Evolutionary conservation across 495 filamentous ascomycete species (phyloP).

Genomic region (Xylaria bambusicola): DNA sequence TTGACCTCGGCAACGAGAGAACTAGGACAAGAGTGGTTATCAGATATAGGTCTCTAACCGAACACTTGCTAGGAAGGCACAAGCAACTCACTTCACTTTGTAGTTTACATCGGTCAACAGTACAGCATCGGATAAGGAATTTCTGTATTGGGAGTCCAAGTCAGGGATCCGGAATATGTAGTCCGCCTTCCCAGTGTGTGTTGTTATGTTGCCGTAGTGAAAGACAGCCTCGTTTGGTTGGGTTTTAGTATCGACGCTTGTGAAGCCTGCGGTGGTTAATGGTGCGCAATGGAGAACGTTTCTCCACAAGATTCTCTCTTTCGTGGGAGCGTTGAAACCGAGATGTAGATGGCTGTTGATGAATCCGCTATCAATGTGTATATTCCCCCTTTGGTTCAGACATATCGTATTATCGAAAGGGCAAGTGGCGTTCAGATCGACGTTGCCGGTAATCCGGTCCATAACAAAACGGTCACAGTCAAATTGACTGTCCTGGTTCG

Average conservation of each 20-base stretch:
- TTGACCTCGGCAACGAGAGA: neutral
- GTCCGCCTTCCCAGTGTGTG: neutral
- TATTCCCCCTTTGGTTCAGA: neutral
- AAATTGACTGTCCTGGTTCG: neutral
- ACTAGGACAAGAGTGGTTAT: neutral
- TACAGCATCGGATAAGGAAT: neutral
- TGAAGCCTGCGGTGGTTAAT: neutral
- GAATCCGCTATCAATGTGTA: conserved; percentile 1
- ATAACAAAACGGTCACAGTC: neutral
- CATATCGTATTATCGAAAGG: neutral
- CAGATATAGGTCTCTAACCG: neutral
- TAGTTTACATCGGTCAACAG: neutral
- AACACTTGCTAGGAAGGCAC: neutral
- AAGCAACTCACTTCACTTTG: neutral
- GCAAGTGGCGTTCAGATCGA: neutral
- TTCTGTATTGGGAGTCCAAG: neutral
- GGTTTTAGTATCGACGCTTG: neutral
- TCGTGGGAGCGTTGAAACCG: neutral
- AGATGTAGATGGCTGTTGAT: conserved; percentile 3
- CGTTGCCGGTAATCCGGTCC: neutral
- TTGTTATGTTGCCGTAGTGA: neutral
- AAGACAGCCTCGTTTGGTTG: neutral
- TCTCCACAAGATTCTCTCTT: neutral
- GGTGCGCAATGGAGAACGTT: conserved; percentile 6
- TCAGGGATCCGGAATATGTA: neutral